phyloP scores from a whole-genome alignment of 1,284 basidiomycete species.

The Cutaneotrichosporon sp. region DNA sequence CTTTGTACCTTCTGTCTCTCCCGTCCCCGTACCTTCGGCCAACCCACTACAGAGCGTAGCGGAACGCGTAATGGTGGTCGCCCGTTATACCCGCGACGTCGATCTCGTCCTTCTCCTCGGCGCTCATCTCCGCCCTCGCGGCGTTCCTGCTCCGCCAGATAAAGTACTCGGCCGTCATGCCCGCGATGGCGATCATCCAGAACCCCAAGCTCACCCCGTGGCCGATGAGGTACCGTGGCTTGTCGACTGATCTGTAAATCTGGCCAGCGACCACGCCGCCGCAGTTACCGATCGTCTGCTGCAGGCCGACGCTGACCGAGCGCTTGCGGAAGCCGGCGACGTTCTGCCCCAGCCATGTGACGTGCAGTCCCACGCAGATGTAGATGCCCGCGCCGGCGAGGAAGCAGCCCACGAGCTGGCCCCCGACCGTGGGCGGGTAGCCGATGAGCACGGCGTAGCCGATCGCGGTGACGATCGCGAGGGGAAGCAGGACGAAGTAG shows the following conservation, averaged over 20 bases:
- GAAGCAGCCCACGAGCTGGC: slow-evolving; percentile 30
- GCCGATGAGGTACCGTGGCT: slow-evolving; percentile 17
- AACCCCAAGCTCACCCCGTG: slow-evolving; percentile 13
- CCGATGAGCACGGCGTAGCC: slow-evolving; percentile 31
- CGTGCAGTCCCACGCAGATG: slow-evolving; percentile 32
- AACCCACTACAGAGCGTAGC: slow-evolving; percentile 12
- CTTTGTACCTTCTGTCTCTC: too few species aligned
- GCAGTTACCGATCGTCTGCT: slow-evolving; percentile 40
- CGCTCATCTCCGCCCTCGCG: slow-evolving; percentile 12
- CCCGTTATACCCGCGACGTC: slow-evolving; percentile 21
- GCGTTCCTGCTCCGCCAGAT: slow-evolving; percentile 18
- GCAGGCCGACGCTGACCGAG: slow-evolving; percentile 30
- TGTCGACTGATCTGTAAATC: slow-evolving; percentile 18
- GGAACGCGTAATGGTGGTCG: slow-evolving; percentile 21
- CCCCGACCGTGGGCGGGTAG: slow-evolving; percentile 12
- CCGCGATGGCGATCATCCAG: slow-evolving; percentile 12
- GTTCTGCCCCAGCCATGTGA: slow-evolving; percentile 33
- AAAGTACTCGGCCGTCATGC: slow-evolving; percentile 16
- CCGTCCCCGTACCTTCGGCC: not conserved
- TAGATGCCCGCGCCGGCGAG: slow-evolving; percentile 36
- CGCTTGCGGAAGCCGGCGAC: slow-evolving; percentile 34
- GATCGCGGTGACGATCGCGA: slow-evolving; percentile 8
- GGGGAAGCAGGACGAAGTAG: slow-evolving; percentile 17
- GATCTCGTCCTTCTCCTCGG: slow-evolving; percentile 15
- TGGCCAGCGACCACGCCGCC: slow-evolving; percentile 26